Evolutionary conservation across 2,329 filamentous ascomycete genomes (phyloP).

Genomic region (Microcyclospora tardicrescens): DNA sequence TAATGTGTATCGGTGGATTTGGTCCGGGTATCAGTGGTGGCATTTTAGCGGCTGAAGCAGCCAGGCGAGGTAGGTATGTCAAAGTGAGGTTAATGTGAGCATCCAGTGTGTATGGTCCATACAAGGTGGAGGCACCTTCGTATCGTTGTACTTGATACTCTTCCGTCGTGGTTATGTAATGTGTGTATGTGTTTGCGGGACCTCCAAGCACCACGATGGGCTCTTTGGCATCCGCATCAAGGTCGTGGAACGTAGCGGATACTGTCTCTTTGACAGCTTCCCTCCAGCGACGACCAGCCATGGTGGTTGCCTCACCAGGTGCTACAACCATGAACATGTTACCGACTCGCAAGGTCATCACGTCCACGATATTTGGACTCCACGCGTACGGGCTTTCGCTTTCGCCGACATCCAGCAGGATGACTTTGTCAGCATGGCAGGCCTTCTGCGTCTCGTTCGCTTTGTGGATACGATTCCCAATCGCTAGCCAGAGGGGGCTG

Average conservation of each 20-base stretch:
- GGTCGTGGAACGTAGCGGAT: conserved; percentile 7
- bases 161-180: conserved; percentile 67
- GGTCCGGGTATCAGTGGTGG: conserved; percentile 37
- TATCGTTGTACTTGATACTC: conserved; percentile 80
- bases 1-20: conserved; percentile 63
- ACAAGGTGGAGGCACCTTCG: conserved; percentile 87
- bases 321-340: conserved; percentile 74
- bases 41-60: conserved; percentile 26
- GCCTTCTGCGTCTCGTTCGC: conserved; percentile 56
- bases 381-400: conserved; percentile 67
- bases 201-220: conserved; percentile 76
- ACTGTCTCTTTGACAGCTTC: conserved; percentile 49
- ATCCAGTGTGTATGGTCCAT: conserved; percentile 66
- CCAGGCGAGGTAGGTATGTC: conserved; percentile 55
- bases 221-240: conserved; percentile 33
- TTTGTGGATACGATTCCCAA: conserved; percentile 57
- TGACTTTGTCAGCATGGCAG: conserved; percentile 72
- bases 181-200: conserved; percentile 81
- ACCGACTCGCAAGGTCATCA: conserved; percentile 74
- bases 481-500: conserved; percentile 69
- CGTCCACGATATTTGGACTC: conserved; percentile 83
- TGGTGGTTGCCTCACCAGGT: conserved; percentile 80
- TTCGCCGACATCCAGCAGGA: conserved; percentile 79
- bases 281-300: conserved; percentile 82
- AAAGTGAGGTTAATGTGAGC: conserved; percentile 81